Evolutionary conservation across 1,284 basidiomycete genomes (phyloP), one percentile per base, ranked within the genome.

Genomic region (Volvariella volvacea): DNA sequence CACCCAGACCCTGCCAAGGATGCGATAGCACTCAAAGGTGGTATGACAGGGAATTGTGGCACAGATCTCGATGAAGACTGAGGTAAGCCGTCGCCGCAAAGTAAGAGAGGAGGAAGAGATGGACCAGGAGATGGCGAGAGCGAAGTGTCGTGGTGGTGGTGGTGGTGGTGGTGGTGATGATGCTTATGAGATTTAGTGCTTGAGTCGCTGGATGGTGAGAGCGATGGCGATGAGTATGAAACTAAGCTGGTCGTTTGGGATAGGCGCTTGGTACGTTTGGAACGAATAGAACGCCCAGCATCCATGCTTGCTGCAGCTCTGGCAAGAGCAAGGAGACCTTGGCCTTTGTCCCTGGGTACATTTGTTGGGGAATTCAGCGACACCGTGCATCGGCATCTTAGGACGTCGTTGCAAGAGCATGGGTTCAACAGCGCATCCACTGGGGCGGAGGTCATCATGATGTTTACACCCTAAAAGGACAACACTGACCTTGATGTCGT

Each of bases 1-100:
- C 84, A 88, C 3, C 78, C 78, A 2, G 79, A 73, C 19, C 76
- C 79, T 0, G 78, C 78, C 10, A 81, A 56, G 2, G 77, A 76
- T 16, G 67, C 65, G 42, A 80, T 68, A 36, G 67, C 63, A 52
- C 71, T 75, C 52, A 82, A 68, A 0, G 80, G 70, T 14, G 80
- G 78, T 57, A 85, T 80, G 8, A 60, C 60, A 28, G 68, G 66
- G 51, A 80, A 83, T 8, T 64, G 55, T 7, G 76, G 75, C 7
- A 73, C 52, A 16, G 55, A 41, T 22, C 51, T 31, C 9, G n/a
- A n/a, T 31, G 30, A 9, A n/a, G n/a, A n/a, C 9, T 9, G n/a
- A 9, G 30, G 30, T 31, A 9, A n/a, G n/a, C n/a, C 30, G n/a
- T 51, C 25, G 49, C 55, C 47, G n/a, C n/a, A n/a, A 46, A 58